phyloP scores from a whole-genome alignment of 208 protist species.

The Balamuthia mandrillaris region DNA sequence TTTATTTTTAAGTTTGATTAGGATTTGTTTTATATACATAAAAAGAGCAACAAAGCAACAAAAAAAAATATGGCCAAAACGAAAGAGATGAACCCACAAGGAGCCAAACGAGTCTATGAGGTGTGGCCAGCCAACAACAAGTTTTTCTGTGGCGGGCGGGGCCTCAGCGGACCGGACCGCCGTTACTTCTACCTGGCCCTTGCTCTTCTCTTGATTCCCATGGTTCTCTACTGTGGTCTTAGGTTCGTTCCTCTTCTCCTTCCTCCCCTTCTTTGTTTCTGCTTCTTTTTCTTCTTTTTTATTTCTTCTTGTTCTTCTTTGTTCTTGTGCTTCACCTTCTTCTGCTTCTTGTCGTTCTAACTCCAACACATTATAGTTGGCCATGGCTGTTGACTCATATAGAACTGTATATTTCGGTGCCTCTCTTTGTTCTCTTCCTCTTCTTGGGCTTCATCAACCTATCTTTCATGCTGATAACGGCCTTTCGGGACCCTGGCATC shows the following conservation, averaged over 20 bases:
- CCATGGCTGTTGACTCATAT: background rate
- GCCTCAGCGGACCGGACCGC: background rate
- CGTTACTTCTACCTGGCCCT: slow-evolving; percentile 25
- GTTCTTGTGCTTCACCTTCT: too few species aligned
- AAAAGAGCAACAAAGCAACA: too few species aligned
- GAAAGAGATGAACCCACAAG: background rate
- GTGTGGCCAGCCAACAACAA: background rate
- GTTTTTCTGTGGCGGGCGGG: background rate
- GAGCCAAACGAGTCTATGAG: slow-evolving; percentile 10
- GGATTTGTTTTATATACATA: too few species aligned
- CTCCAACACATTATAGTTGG: background rate
- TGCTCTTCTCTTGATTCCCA: background rate
- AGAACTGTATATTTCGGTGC: background rate
- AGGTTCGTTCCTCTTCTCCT: background rate
- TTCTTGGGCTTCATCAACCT: background rate
- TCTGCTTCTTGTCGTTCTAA: background rate
- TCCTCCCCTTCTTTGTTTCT: background rate
- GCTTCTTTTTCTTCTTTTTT: background rate
- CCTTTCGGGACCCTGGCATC: slow-evolving; percentile 1
- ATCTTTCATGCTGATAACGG: background rate
- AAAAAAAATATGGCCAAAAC: too few species aligned
- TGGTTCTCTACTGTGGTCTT: background rate
- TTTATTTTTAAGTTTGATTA: too few species aligned
- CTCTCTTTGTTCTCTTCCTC: background rate
- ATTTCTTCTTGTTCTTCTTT: background rate